phyloP scores from a whole-genome alignment of 1,284 basidiomycete genomes.

The Retiboletus fuscus region DNA sequence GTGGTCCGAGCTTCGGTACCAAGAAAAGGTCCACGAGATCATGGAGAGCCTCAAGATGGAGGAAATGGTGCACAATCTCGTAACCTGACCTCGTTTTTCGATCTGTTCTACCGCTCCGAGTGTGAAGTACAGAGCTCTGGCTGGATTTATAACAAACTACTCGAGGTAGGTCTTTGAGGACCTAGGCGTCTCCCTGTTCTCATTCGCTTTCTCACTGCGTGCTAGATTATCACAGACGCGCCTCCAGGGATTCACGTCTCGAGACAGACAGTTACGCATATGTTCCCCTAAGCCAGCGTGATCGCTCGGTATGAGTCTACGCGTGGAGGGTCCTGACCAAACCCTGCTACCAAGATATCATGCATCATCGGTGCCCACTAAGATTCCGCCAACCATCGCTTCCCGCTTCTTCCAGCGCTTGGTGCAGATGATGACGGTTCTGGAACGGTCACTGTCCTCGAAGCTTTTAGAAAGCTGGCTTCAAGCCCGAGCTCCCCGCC shows the following conservation, averaged over 20 bases:
- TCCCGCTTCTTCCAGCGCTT: conserved; percentile 37
- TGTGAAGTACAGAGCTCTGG: conserved; percentile 34
- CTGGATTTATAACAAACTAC: conserved; percentile 38
- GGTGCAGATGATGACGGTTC: conserved; percentile 90
- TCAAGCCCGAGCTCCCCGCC: conserved; percentile 80
- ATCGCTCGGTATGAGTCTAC: conserved; percentile 56
- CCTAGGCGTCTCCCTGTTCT: not conserved
- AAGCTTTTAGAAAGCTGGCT: conserved; percentile 84
- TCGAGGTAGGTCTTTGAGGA: conserved; percentile 20
- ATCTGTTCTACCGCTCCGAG: conserved; percentile 39
- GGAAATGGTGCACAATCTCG: conserved; percentile 29
- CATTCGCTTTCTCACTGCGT: not conserved
- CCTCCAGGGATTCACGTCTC: conserved; percentile 32
- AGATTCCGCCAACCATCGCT: conserved; percentile 61
- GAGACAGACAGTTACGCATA: conserved; percentile 58
- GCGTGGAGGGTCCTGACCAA: conserved; percentile 42
- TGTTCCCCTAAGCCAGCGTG: conserved; percentile 71
- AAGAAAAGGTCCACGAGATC: conserved; percentile 30
- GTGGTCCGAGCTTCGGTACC: conserved; percentile 34
- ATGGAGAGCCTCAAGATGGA: conserved; percentile 18
- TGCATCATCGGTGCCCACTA: conserved; percentile 64
- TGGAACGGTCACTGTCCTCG: conserved; percentile 90
- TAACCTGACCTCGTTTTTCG: conserved; percentile 38
- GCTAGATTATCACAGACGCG: conserved; percentile 31
- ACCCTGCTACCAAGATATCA: conserved; percentile 14